Evolutionary conservation across 2,329 filamentous ascomycete species (phyloP).

Genomic region (Colletotrichum godetiae): DNA sequence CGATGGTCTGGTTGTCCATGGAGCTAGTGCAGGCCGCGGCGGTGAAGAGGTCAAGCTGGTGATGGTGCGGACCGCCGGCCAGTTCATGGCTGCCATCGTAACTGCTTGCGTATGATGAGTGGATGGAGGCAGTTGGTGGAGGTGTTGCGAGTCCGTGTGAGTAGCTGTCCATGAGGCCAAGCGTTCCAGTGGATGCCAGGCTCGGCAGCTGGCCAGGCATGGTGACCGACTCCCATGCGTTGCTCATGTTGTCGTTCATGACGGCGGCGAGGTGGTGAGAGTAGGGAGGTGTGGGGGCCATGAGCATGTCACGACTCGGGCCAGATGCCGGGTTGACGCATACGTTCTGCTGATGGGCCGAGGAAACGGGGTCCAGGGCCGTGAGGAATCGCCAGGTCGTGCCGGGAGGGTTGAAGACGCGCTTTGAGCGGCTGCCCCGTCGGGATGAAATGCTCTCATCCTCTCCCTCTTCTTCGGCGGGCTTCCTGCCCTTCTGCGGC

Average conservation of each 20-base stretch:
- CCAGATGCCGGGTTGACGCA: constrained; percentile 37
- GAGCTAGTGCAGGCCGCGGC: constrained; percentile 32
- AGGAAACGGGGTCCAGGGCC: constrained; percentile 69
- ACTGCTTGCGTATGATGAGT: constrained; percentile 57
- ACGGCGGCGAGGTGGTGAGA: constrained; percentile 59
- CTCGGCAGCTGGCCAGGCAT: constrained; percentile 47
- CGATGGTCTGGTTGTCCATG: constrained; percentile 36
- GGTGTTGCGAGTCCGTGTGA: constrained; percentile 66
- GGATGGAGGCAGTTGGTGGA: constrained; percentile 64
- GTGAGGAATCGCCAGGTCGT: constrained; percentile 73
- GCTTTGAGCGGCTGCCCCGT: constrained; percentile 28
- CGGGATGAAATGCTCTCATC: constrained; percentile 41
- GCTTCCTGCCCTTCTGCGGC: constrained; percentile 32
- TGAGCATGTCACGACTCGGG: constrained; percentile 55
- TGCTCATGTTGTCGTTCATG: constrained; percentile 68
- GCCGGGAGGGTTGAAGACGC: constrained; percentile 61
- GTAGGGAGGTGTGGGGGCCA: constrained; percentile 63
- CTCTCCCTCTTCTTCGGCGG: constrained; percentile 37
- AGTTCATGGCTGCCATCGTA: constrained; percentile 51
- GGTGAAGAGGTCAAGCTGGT: constrained; percentile 36
- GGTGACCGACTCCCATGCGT: constrained; percentile 56
- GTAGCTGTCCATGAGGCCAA: constrained; percentile 62
- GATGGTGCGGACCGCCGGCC: constrained; percentile 32
- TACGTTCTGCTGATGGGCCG: constrained; percentile 65
- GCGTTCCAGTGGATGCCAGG: constrained; percentile 46